A percentile compares a stretch with the other conserved stretches of the same genome.
phyloP scores from a whole-genome alignment of 331 rosid species.

The Prunus yedoensis region DNA sequence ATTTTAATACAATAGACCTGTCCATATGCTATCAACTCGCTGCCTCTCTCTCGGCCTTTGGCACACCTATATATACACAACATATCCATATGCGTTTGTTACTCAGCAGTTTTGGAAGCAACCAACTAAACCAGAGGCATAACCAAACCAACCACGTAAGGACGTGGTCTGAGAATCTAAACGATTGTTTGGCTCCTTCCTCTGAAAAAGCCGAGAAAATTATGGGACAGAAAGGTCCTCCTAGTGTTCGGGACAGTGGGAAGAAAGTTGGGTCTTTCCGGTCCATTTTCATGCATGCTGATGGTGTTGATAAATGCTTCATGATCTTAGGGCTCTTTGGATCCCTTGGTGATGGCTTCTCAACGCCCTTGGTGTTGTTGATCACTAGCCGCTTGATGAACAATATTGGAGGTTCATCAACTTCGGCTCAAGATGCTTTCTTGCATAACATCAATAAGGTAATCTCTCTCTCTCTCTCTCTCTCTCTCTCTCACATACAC shows the following conservation, averaged over 20 bases:
- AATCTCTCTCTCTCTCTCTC: no score
- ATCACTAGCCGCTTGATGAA: conserved; percentile 69
- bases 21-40: neutral
- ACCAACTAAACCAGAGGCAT: neutral
- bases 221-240: conserved; percentile 24
- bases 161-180: conserved; percentile 30
- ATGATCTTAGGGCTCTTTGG: conserved; percentile 74
- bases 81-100: neutral
- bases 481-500: neutral
- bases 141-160: no score
- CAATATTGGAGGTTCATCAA: conserved; percentile 45
- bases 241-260: conserved; percentile 8
- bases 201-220: conserved; percentile 19
- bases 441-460: conserved; percentile 27
- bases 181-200: conserved; percentile 31
- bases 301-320: conserved; percentile 46
- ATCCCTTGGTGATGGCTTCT: conserved; percentile 64
- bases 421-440: conserved; percentile 15
- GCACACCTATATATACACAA: neutral
- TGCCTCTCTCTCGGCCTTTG: neutral
- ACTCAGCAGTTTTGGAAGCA: conserved; percentile 10
- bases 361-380: conserved; percentile 57
- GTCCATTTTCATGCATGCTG: conserved; percentile 86
- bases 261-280: conserved; percentile 49
- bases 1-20: neutral